A percentile compares a stretch with the other conserved stretches of the same genome.
Evolutionary conservation across 78 protist genomes (phyloP).

Genomic region (Andalucia godoyi): DNA sequence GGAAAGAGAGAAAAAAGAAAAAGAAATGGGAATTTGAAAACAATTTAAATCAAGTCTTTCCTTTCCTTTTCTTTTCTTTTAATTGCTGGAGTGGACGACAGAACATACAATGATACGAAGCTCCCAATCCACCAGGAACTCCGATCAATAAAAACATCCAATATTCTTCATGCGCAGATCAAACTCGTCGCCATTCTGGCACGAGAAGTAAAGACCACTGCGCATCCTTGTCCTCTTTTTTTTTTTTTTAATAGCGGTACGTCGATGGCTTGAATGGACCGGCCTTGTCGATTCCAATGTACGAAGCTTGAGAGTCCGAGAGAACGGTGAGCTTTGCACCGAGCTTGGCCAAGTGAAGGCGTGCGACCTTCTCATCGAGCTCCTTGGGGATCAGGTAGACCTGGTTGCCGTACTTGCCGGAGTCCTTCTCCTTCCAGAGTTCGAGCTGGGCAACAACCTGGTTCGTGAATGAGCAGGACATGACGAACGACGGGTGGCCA

Average conservation of each 20-base stretch:
- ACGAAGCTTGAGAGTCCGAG: constrained; percentile 70
- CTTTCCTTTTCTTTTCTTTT: too few species aligned
- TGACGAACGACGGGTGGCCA: constrained; percentile 99
- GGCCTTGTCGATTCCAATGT: constrained; percentile 37
- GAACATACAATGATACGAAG: too few species aligned
- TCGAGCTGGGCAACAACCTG: constrained; percentile 96
- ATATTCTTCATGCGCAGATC: too few species aligned
- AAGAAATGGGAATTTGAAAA: too few species aligned
- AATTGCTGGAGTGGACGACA: too few species aligned
- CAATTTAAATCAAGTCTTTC: too few species aligned
- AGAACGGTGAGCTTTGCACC: constrained; percentile 86
- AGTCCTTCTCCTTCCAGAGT: constrained; percentile 71
- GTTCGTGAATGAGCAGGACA: constrained; percentile 97
- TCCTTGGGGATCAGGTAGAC: constrained; percentile 93
- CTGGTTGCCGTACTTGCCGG: constrained; percentile 54
- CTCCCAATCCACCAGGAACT: too few species aligned
- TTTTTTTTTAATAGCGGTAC: constrained; percentile 59
- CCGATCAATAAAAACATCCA: too few species aligned
- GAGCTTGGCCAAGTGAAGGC: constrained; percentile 84
- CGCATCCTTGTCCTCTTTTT: too few species aligned
- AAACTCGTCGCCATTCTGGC: too few species aligned
- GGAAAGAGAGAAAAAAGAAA: too few species aligned
- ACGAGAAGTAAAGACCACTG: too few species aligned
- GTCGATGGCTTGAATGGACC: constrained; percentile 70
- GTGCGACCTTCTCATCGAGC: constrained; percentile 97